Evolutionary conservation across 1,139 yeast species (phyloP).

Genomic region (Debaryomyces nepalensis): DNA sequence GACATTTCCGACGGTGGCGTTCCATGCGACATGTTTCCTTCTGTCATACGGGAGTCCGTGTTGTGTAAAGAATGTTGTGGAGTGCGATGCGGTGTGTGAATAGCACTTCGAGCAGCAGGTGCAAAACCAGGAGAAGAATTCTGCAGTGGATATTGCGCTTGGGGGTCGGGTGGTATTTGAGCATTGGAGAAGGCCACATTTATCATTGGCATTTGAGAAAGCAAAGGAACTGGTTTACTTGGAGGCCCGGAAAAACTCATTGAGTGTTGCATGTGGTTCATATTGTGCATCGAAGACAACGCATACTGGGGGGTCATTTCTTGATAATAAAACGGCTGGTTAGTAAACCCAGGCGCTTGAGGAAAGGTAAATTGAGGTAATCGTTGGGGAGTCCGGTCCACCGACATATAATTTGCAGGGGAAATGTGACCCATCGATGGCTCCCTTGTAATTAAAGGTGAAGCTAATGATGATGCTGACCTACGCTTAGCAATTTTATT

Average conservation of each 20-base stretch:
- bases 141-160: not conserved
- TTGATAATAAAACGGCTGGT: not conserved
- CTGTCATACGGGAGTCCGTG: not conserved
- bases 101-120: not conserved
- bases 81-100: conserved; percentile 2
- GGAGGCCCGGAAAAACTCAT: not conserved
- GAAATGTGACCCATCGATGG: not conserved
- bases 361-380: conserved; percentile 4
- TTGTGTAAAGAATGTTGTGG: conserved; percentile 3
- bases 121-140: not conserved
- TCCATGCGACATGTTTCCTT: not conserved
- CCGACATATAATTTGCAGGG: not conserved
- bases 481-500: conserved; percentile 25
- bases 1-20: conserved; percentile 9
- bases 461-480: conserved; percentile 8
- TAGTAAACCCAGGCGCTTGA: not conserved
- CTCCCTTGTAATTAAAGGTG: conserved; percentile 5
- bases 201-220: not conserved
- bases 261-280: not conserved
- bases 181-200: not conserved
- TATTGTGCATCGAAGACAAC: not conserved
- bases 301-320: conserved; percentile 1
- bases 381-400: not conserved
- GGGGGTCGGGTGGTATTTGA: not conserved
- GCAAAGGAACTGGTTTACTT: not conserved